Evolutionary conservation across 225 moss, liverwort and hornwort genomes (phyloP), one percentile per base, ranked within the genome.

Genomic region (Anthoceros angustus): DNA sequence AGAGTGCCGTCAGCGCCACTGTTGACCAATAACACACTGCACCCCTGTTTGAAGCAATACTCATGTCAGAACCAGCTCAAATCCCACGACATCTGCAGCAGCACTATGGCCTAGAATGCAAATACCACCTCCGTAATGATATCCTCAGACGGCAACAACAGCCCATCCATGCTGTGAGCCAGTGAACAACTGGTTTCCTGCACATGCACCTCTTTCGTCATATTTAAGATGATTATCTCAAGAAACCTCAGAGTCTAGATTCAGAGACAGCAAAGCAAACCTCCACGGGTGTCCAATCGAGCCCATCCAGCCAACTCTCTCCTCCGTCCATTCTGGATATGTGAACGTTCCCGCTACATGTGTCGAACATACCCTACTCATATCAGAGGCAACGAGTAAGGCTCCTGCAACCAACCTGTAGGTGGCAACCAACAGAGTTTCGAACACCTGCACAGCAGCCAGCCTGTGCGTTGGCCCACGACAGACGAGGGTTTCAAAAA

Each of bases 281-380:
- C 80, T 91, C 92, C 40, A 98, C 86, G n/a, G 87, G 72, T 69
- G 88, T 88, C 92, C 91, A 98, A 41, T 83, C 89, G 42, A 92
- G 74, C 40, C 84, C 87, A 64, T 87, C 95, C 40, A 98, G 74
- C 84, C 87, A 89, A 77, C 81, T 86, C 75, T 91, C 95, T 25
- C 79, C 83, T 65, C 75, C 71, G 63, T 80, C 77, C 81, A 84
- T 83, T 41, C 62, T 72, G 69, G 62, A 18, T 55, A 23, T 3
- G n/a, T 7, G 55, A 18, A 23, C 18, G 18, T 23, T 55, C 55
- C 14, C 55, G 6, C 55, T 55, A 55, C 55, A 20, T 15, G 16
- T 55, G 23, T 55, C 55, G 18, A 12, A 23, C 0, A 18, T 55
- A 5, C 55, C 18, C n/a, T 55, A 55, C 55, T 18, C 55, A 55